Conservation (phyloP, 495 filamentous ascomycete genomes). For the Podospora comata region DNA sequence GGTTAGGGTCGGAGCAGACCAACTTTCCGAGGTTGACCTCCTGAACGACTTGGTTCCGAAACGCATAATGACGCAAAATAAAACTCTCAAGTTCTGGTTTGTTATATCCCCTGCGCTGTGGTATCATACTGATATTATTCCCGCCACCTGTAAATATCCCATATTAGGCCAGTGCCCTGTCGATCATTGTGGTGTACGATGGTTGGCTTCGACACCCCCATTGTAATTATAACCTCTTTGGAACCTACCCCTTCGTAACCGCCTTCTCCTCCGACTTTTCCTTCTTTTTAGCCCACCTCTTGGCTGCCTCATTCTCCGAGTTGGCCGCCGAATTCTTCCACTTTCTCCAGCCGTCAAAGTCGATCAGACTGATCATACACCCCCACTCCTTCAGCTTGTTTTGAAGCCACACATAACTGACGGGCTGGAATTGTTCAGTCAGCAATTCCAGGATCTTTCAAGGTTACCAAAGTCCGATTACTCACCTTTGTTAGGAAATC, state of each 20-base stretch:
- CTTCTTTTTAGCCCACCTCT: slow-evolving; percentile 40
- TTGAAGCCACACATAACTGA: slow-evolving; percentile 96
- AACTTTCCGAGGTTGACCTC: background rate
- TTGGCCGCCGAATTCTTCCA: slow-evolving; percentile 77
- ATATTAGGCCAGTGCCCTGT: background rate
- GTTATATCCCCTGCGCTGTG: background rate
- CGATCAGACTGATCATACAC: slow-evolving; percentile 98
- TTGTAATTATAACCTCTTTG: background rate
- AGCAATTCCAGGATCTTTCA: background rate
- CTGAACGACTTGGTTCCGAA: background rate
- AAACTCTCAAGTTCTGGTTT: background rate
- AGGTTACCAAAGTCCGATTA: slow-evolving; percentile 11
- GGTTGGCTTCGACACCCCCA: background rate
- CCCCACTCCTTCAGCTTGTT: slow-evolving; percentile 99
- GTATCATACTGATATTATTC: background rate
- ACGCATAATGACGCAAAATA: background rate
- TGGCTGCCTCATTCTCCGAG: slow-evolving; percentile 30
- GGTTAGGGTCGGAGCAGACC: background rate
- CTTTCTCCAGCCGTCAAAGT: slow-evolving; percentile 96
- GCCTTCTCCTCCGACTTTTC: slow-evolving; percentile 23
- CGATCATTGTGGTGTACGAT: background rate
- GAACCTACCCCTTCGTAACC: background rate
- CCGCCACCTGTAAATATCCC: background rate
- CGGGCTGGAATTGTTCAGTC: slow-evolving; percentile 56
- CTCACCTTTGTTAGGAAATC: slow-evolving; percentile 97